A percentile compares a stretch with the other conserved stretches of the same genome.
phyloP scores from a whole-genome alignment of 441 rosid genomes.

The Macaranga tanarius region DNA sequence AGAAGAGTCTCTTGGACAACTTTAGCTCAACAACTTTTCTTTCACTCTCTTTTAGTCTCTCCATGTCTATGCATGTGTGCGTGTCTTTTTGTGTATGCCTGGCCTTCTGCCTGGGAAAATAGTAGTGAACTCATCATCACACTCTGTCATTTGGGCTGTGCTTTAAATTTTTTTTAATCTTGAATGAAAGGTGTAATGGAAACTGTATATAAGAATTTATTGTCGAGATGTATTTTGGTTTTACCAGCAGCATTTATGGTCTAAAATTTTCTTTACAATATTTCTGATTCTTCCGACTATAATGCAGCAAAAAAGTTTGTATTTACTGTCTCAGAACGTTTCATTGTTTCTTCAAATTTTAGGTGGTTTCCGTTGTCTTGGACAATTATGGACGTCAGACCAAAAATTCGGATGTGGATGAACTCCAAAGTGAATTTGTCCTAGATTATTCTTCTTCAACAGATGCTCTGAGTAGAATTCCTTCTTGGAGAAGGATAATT shows the following conservation, averaged over 20 bases:
- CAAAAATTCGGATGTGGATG: slow-evolving; percentile 55
- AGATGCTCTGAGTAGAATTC: slow-evolving; percentile 48
- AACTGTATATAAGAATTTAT: neutral
- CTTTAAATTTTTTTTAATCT: neutral
- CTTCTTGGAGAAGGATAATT: slow-evolving; percentile 73
- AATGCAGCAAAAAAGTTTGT: neutral
- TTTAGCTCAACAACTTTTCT: neutral
- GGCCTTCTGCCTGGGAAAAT: neutral
- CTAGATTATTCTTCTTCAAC: slow-evolving; percentile 38
- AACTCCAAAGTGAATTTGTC: slow-evolving; percentile 48
- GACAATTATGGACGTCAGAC: slow-evolving; percentile 60
- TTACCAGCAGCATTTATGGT: neutral
- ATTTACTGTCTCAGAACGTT: neutral
- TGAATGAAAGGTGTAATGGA: neutral
- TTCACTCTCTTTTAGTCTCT: neutral
- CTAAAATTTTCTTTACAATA: neutral
- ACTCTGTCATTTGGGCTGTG: neutral
- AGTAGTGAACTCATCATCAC: neutral
- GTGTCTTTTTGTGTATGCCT: too few relatives aligned
- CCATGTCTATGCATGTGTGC: neutral
- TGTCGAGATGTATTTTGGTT: neutral
- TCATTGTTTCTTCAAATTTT: slow-evolving; percentile 16
- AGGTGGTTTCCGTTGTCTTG: slow-evolving; percentile 89
- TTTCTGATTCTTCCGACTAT: neutral
- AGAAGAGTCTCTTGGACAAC: too few relatives aligned